Conservation (phyloP, 768 basidiomycete species). For the Phylloporus arenicola region DNA sequence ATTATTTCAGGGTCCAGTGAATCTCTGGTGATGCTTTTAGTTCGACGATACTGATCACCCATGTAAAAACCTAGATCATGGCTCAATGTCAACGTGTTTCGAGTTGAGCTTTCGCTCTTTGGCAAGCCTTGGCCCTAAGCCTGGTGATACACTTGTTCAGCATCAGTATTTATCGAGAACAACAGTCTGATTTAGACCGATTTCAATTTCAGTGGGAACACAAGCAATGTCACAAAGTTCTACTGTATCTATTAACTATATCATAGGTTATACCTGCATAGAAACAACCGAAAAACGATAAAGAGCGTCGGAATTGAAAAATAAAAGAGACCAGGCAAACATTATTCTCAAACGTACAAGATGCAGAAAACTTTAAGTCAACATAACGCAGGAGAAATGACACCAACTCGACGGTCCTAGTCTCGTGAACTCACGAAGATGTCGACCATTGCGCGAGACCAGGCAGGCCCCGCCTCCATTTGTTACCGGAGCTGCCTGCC, state of each 20-base stretch:
- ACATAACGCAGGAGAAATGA: conserved; percentile 2
- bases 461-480: conserved; percentile 31
- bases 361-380: conserved; percentile 7
- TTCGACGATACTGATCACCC: too few species aligned
- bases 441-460: conserved; percentile 28
- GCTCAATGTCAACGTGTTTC: too few species aligned
- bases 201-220: not conserved
- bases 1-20: too few species aligned
- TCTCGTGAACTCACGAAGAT: conserved; percentile 15
- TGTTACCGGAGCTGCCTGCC: conserved; percentile 17
- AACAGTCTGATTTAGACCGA: too few species aligned
- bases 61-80: too few species aligned
- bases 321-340: not conserved
- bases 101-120: too few species aligned
- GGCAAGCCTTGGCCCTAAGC: too few species aligned
- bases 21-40: too few species aligned
- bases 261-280: conserved; percentile 8
- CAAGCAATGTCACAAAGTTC: conserved; percentile 6
- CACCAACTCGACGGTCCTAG: not conserved
- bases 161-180: too few species aligned
- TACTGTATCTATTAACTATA: conserved; percentile 23
- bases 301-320: conserved; percentile 1
- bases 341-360: conserved; percentile 12
- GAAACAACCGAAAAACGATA: conserved; percentile 2
- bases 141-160: too few species aligned